Percentiles rank a stretch among this genome's conserved stretches.
Conservation (phyloP, 2,329 filamentous ascomycete species). For the Arachnomyces sp. region DNA sequence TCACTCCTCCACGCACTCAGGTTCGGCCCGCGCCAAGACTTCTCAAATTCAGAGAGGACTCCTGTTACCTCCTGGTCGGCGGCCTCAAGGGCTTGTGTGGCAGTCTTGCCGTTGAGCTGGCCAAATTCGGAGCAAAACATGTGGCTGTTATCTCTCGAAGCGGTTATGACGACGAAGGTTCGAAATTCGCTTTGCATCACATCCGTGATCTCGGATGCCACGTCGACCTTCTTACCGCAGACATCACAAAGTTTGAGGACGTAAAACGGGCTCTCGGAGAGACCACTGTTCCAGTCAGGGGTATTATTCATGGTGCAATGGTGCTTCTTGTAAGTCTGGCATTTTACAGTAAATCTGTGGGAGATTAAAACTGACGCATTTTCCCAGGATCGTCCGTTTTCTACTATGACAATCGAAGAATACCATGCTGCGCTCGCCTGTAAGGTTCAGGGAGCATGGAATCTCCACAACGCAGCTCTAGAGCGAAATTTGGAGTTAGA, state of each 20-base stretch:
- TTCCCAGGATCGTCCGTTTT: conserved; percentile 3
- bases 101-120: conserved; percentile 26
- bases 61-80: conserved; percentile 32
- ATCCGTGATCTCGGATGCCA: conserved; percentile 9
- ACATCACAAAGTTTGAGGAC: conserved; percentile 8
- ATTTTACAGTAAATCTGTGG: not conserved
- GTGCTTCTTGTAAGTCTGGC: conserved; percentile 13
- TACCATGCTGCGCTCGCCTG: conserved; percentile 9
- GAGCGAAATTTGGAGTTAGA: conserved; percentile 12
- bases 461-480: conserved; percentile 14
- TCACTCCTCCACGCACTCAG: conserved; percentile 8
- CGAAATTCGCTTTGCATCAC: conserved; percentile 14
- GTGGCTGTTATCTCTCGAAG: conserved; percentile 23
- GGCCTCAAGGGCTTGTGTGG: conserved; percentile 31
- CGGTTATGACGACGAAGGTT: conserved; percentile 22
- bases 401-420: conserved; percentile 15
- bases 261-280: conserved; percentile 1
- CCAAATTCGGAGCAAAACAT: conserved; percentile 23
- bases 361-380: not conserved
- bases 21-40: conserved; percentile 8
- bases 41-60: conserved; percentile 16
- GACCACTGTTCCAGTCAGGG: not conserved
- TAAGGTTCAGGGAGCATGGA: conserved; percentile 21
- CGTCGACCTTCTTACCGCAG: conserved; percentile 8
- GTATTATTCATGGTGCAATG: conserved; percentile 9